Evolutionary conservation across 2,329 filamentous ascomycete genomes (phyloP).

Genomic region (Cladosporium velox): DNA sequence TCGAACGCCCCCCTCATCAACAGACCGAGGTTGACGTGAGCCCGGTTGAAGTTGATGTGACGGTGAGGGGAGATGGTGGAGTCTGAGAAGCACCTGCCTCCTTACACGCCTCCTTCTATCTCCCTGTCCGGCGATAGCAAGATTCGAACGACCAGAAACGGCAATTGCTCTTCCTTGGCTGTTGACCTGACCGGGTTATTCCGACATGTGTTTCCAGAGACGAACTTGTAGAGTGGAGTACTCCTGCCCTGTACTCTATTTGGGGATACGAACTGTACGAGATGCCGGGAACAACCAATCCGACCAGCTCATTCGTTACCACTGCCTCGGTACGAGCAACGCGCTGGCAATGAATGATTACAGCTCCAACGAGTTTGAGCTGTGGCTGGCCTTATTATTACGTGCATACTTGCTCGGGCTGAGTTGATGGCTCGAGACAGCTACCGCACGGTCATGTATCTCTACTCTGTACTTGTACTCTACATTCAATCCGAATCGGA

Average conservation of each 20-base stretch:
- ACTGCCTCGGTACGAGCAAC: neutral
- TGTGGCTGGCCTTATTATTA: neutral
- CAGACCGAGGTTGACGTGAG: slow-evolving; percentile 6
- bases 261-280: no score
- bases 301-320: neutral
- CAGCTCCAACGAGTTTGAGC: neutral
- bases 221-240: no score
- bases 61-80: slow-evolving; percentile 11
- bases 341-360: neutral
- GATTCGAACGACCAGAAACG: neutral
- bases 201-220: no score
- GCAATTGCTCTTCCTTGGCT: neutral
- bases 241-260: no score
- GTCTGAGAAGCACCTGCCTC: neutral
- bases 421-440: neutral
- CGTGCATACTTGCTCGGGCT: neutral
- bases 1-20: neutral
- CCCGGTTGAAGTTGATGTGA: slow-evolving; percentile 11
- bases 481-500: neutral
- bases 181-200: neutral
- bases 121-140: no score
- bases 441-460: neutral
- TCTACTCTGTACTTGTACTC: neutral
- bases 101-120: no score
- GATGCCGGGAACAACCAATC: neutral